phyloP scores from a whole-genome alignment of 148 eudicot species.

The Gaultheria prostrata region DNA sequence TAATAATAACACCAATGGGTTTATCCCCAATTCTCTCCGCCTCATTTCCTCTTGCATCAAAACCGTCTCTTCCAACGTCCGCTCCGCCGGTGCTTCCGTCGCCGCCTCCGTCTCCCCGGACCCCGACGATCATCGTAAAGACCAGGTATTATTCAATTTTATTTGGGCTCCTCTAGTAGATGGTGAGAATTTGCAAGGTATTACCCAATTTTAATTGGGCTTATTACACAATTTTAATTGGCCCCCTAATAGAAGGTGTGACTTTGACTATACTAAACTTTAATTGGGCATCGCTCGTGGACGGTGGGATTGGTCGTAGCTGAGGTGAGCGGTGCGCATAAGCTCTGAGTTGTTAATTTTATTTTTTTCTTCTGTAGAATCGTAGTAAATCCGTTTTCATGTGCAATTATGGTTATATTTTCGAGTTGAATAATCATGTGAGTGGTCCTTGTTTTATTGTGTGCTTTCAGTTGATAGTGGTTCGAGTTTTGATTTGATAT shows the following conservation, averaged over 20 bases:
- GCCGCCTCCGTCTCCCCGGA: slow-evolving; percentile 67
- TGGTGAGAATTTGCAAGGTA: not conserved
- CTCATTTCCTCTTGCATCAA: slow-evolving; percentile 85
- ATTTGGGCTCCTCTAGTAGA: not conserved
- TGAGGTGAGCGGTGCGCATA: not conserved
- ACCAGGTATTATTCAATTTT: slow-evolving; percentile 59
- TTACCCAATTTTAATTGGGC: not conserved
- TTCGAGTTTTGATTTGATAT: slow-evolving; percentile 1
- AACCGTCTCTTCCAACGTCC: slow-evolving; percentile 88
- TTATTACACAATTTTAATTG: not conserved
- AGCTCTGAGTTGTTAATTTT: not conserved
- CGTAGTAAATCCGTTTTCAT: not conserved
- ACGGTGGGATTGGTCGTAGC: not conserved
- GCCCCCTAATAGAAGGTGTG: not conserved
- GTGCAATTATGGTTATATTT: not conserved
- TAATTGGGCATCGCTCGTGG: not conserved
- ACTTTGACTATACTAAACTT: not conserved
- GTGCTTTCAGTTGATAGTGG: not conserved
- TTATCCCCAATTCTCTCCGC: slow-evolving; percentile 65
- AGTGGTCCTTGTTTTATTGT: not conserved
- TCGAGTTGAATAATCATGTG: not conserved
- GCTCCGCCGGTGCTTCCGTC: slow-evolving; percentile 84
- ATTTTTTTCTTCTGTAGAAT: not conserved
- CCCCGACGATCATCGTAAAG: slow-evolving; percentile 58
- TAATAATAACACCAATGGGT: slow-evolving; percentile 46